Base-by-base conservation (phyloP, 2,329 filamentous ascomycete genomes). In the Torrubiella hemipterigena region DNA sequence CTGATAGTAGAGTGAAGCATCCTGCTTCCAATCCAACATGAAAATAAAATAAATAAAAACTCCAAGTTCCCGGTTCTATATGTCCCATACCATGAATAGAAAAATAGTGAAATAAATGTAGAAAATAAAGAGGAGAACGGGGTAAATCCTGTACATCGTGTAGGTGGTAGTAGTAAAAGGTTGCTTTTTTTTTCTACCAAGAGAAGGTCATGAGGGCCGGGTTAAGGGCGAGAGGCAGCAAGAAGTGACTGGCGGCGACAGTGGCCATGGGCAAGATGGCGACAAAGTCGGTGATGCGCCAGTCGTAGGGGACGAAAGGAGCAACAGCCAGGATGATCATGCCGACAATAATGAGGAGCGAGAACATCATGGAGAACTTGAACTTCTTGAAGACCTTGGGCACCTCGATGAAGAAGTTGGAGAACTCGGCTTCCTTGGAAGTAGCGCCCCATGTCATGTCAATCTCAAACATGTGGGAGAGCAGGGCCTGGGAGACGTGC, bases 381-480 rank as follows among this genome's bases (percentile, higher is more conserved):
- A 89, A 89, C 54, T 73, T 77, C 56, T 77, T 79, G 44, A 89
- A 52, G 24, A 93, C 81, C 50, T 80, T 81, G 20, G 80, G 79
- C 13, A 87, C 72, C 50, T 91, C 84, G 37, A 83, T 80, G 58
- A 87, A 89, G 58, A 93, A 93, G 54, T 84, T 81, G 17, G 80
- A 78, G 47, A 80, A 77, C 45, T 85, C 79, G 30, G 73, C 73
- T 59, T 93, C 85, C 58, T 93, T 93, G 24, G 77, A 71, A 1
- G 85, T 93, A 2, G 83, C 76, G 30, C 83, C 83, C 84, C 84
- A 91, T 4, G 72, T 73, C 78, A 91, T 89, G 56, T 91, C 70
- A 49, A 89, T 75, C 58, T 82, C 75, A 51, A 91, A 82, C 72
- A 91, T 83, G 61, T 93, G 85, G 5, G 76, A 69, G 27, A 91